These are phyloP conservation scores for Neoboletus subvelutipes DNA, from an alignment of 768 basidiomycete genomes.

Conservation along the genomic window DNA sequence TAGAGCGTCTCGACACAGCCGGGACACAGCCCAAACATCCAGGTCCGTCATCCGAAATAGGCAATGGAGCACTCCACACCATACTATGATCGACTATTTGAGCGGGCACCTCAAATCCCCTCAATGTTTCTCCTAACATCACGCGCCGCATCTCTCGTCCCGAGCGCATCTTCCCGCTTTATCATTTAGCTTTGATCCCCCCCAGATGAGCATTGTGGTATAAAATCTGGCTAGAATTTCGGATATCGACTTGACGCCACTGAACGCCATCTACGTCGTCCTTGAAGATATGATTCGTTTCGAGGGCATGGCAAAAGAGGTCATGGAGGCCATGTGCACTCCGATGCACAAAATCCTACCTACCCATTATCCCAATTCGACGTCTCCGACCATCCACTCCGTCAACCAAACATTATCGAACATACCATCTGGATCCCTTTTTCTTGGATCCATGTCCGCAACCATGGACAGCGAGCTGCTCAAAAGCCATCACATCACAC, in stretches of 20 bases:
- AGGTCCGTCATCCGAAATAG: slow-evolving; percentile 25
- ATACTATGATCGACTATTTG: slow-evolving; percentile 31
- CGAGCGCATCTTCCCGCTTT: neutral
- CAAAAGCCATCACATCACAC: slow-evolving; percentile 47
- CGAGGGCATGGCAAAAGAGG: slow-evolving; percentile 70
- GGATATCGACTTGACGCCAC: neutral
- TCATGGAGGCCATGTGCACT: slow-evolving; percentile 82
- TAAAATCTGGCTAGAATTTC: slow-evolving; percentile 5
- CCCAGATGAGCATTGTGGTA: slow-evolving; percentile 1
- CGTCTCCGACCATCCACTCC: slow-evolving; percentile 21
- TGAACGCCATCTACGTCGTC: neutral
- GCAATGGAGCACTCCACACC: slow-evolving; percentile 19
- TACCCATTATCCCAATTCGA: slow-evolving; percentile 26
- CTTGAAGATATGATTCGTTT: slow-evolving; percentile 71
- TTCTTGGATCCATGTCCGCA: slow-evolving; percentile 66
- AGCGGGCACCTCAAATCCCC: slow-evolving; percentile 8
- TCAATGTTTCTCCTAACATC: slow-evolving; percentile 15
- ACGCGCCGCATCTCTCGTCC: slow-evolving; percentile 2
- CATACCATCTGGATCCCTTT: slow-evolving; percentile 51
- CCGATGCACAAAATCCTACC: slow-evolving; percentile 77
- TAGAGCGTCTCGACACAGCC: slow-evolving; percentile 18
- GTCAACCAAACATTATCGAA: slow-evolving; percentile 10
- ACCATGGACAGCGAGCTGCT: slow-evolving; percentile 56
- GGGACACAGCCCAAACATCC: slow-evolving; percentile 13
- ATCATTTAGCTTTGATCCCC: neutral